Conservation (phyloP, 2,329 filamentous ascomycete species). For the Botrytis sinoallii region DNA sequence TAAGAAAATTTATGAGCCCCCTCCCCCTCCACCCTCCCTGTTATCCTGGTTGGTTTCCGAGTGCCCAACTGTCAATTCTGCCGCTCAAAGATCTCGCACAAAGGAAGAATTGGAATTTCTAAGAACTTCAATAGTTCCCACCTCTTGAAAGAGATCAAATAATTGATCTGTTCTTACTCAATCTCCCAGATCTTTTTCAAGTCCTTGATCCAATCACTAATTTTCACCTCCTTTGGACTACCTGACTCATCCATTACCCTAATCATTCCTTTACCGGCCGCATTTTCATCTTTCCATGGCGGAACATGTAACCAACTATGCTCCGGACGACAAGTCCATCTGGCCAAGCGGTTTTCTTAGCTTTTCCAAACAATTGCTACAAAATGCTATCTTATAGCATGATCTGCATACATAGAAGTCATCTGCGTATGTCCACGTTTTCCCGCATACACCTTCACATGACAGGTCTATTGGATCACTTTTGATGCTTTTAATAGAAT, state of each 20-base stretch:
- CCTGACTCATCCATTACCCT: background rate
- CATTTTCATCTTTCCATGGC: background rate
- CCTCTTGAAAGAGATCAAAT: background rate
- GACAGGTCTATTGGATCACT: no score
- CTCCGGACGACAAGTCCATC: background rate
- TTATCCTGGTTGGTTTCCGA: background rate
- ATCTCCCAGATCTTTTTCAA: background rate
- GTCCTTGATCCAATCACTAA: background rate
- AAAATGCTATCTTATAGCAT: rapidly evolving
- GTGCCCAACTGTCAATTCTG: background rate
- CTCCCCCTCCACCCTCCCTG: background rate
- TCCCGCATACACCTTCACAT: background rate
- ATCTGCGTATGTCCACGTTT: background rate
- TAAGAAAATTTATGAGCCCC: background rate
- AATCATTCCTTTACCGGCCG: background rate
- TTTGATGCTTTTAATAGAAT: no score
- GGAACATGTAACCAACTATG: background rate
- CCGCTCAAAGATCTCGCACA: background rate
- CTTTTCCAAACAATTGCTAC: background rate
- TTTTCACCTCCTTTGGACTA: background rate
- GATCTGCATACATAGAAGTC: background rate
- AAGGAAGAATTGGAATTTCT: background rate
- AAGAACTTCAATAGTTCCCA: background rate
- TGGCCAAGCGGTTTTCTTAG: background rate
- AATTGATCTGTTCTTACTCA: rapidly evolving